Percentiles rank a stretch among this genome's conserved stretches.
phyloP scores from a whole-genome alignment of 371 early-diverging fungal genomes.

The Rhizopus delemar region DNA sequence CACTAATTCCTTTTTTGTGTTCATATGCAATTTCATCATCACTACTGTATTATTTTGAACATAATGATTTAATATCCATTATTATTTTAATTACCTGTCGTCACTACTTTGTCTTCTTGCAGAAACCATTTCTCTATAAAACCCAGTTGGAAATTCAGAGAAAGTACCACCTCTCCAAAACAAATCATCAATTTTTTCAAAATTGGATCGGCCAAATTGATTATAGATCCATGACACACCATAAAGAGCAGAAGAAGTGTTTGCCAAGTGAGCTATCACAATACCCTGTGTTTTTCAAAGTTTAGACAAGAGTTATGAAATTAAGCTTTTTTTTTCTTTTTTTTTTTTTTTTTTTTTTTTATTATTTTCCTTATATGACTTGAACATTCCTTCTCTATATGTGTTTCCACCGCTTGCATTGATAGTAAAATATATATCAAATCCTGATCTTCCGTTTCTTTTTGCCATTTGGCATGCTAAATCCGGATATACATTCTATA shows the following conservation, averaged over 20 bases:
- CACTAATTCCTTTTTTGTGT: constrained; percentile 22
- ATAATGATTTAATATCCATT: too few species aligned
- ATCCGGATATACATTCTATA: constrained; percentile 30
- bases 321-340: too few species aligned
- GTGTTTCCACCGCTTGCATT: constrained; percentile 70
- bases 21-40: constrained; percentile 23
- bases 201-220: constrained; percentile 41
- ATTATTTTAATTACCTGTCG: constrained; percentile 12
- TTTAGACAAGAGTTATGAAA: too few species aligned
- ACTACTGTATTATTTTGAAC: neutral
- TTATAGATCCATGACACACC: constrained; percentile 67
- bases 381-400: constrained; percentile 64
- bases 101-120: neutral
- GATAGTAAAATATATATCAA: constrained; percentile 62
- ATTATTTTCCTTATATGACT: constrained; percentile 32
- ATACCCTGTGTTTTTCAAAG: constrained; percentile 27
- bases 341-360: too few species aligned
- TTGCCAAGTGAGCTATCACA: constrained; percentile 39
- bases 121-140: too few species aligned
- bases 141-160: constrained; percentile 24
- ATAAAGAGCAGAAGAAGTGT: constrained; percentile 59
- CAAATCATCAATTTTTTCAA: constrained; percentile 49
- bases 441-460: constrained; percentile 23
- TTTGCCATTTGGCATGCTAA: constrained; percentile 37
- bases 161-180: constrained; percentile 55